A percentile compares a stretch with the other conserved stretches of the same genome.
These are phyloP conservation scores for Buxus sempervirens DNA, from an alignment of 164 flowering plant genomes.

Conservation along the genomic window DNA sequence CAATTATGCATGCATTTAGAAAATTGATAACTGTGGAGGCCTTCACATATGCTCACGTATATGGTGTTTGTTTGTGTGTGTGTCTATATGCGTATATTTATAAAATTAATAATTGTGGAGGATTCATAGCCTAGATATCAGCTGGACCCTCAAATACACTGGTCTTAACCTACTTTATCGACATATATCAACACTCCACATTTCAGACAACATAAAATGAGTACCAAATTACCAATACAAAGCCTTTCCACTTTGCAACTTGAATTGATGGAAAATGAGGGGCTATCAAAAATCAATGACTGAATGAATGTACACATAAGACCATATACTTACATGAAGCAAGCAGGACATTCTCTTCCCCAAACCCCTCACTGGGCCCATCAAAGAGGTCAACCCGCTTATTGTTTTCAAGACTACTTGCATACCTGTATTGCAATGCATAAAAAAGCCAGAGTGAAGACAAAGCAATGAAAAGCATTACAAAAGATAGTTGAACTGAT, in stretches of 20 bases:
- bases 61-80: no score
- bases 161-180: no score
- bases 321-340: conserved; percentile 60
- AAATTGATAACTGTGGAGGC: no score
- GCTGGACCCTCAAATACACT: no score
- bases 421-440: conserved; percentile 34
- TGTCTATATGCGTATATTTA: no score
- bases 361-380: conserved; percentile 52
- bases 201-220: background rate
- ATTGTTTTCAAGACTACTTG: conserved; percentile 48
- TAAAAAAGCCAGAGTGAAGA: background rate
- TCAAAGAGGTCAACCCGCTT: conserved; percentile 77
- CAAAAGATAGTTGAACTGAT: background rate
- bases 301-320: background rate
- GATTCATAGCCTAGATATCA: no score
- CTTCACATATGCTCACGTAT: no score
- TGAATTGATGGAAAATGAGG: conserved; percentile 5
- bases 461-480: background rate
- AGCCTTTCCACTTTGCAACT: background rate
- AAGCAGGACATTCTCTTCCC: conserved; percentile 63
- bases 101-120: no score
- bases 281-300: background rate
- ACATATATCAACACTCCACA: no score
- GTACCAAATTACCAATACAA: background rate
- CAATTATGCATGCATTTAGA: no score